A percentile compares a stretch with the other conserved stretches of the same genome.
Conservation (phyloP, 225 moss, liverwort and hornwort species). For the Bryoerythrophyllum caledonicum region DNA sequence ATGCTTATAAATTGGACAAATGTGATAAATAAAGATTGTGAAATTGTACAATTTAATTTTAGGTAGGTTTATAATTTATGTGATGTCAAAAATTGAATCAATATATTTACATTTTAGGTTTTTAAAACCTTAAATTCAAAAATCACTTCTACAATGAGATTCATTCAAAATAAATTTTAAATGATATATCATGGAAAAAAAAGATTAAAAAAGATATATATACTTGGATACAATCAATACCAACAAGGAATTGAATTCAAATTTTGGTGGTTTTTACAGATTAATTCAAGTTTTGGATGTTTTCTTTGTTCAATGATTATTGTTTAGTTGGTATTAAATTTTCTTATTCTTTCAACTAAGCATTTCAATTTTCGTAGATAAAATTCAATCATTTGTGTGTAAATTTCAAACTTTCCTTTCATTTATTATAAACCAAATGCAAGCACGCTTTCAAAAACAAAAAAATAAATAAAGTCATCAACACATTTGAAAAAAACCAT, state of each 20-base stretch:
- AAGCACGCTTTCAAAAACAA: not conserved
- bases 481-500: no score
- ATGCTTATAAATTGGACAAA: not conserved
- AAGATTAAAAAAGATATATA: not conserved
- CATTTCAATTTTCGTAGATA: no score
- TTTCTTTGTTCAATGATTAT: no score
- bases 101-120: not conserved
- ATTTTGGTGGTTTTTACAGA: no score
- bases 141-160: not conserved
- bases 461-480: no score
- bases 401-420: no score
- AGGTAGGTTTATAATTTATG: not conserved
- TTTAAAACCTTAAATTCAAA: not conserved
- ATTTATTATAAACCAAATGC: not conserved
- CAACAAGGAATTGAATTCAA: not conserved
- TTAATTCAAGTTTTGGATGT: no score
- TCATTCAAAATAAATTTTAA: not conserved
- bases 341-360: not conserved
- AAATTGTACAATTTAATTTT: not conserved
- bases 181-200: no score
- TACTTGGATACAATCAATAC: not conserved
- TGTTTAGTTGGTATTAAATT: not conserved
- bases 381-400: no score
- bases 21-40: no score
- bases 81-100: not conserved